phyloP scores from a whole-genome alignment of 805 yeast genomes.

The Candida pini region DNA sequence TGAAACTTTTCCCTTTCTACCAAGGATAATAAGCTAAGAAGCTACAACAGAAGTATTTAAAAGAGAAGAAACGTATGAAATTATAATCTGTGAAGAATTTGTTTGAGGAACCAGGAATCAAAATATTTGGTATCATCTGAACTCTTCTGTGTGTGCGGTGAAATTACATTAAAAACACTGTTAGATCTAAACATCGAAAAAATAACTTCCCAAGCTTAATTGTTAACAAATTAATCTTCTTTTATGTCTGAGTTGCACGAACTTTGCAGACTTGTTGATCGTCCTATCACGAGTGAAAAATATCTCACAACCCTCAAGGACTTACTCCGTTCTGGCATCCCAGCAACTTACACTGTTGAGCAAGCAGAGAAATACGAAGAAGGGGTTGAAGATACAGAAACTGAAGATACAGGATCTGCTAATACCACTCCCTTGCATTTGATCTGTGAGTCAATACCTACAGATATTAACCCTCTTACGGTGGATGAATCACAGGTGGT shows the following conservation, averaged over 20 bases:
- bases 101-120: too few relatives aligned
- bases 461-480: conserved; percentile 4
- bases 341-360: conserved; percentile 77
- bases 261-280: conserved; percentile 40
- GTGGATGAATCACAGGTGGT: conserved; percentile 41
- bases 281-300: conserved; percentile 45
- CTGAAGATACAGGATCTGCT: conserved; percentile 27
- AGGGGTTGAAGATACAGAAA: conserved; percentile 24
- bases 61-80: too few relatives aligned
- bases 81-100: too few relatives aligned
- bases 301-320: conserved; percentile 41
- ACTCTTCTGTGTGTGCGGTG: too few relatives aligned
- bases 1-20: too few relatives aligned
- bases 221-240: too few relatives aligned
- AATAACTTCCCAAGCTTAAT: too few relatives aligned
- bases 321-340: conserved; percentile 59
- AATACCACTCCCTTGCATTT: conserved; percentile 81
- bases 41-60: too few relatives aligned
- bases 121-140: too few relatives aligned
- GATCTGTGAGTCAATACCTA: conserved; percentile 48
- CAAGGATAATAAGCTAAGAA: too few relatives aligned
- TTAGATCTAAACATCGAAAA: too few relatives aligned
- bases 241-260: conserved; percentile 71
- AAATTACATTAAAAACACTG: too few relatives aligned
- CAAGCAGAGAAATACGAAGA: conserved; percentile 59